Evolutionary conservation across 257 asterid species (phyloP), one percentile per base, ranked within the genome.

Genomic region (Scutellaria minor): DNA sequence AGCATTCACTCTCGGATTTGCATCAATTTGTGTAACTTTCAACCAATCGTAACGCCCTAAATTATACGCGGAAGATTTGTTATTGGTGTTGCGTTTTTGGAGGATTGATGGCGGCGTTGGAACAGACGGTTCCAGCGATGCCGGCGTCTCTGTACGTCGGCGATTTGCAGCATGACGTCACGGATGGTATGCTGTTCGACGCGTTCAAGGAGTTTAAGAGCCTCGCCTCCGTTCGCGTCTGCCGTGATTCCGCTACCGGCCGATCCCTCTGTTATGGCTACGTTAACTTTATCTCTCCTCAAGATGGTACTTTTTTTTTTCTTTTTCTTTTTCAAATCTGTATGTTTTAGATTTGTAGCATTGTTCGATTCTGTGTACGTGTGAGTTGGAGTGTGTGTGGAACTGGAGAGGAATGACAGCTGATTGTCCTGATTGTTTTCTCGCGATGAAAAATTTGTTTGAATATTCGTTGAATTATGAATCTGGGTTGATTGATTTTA

Each of bases 191-290:
- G 73, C 35, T 86, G 70, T 75, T 27, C 54, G 87, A 86, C 6
- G 84, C 79, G 0, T 86, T 86, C 74, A 12, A 72, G 39, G 89
- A 83, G 70, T 86, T 82, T 64, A 73, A 76, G 50, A 75, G 76
- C 69, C 82, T 83, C 35, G 59, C 78, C 6, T 86, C 91, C 9
- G 88, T 86, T 14, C 87, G 89, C 13, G 77, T 86, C 73, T 86
- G 91, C 77, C 84, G 86, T 18, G 91, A 86, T 22, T 79, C 83
- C 37, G 44, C 88, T 22, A 79, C 88, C 14, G 78, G 81, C 31
- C 84, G 85, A 24, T 84, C 91, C 2, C 84, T 86, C 68, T 73
- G 87, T 68, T 86, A 86, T 45, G 91, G 87, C 50, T 86, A 86
- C 69, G 89, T 82, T 74, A 86, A 86, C 74, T 84, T 81, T 55